These are phyloP conservation scores for Phytopythium sindhum DNA, from an alignment of 352 stramenopile genomes.

Conservation along the genomic window DNA sequence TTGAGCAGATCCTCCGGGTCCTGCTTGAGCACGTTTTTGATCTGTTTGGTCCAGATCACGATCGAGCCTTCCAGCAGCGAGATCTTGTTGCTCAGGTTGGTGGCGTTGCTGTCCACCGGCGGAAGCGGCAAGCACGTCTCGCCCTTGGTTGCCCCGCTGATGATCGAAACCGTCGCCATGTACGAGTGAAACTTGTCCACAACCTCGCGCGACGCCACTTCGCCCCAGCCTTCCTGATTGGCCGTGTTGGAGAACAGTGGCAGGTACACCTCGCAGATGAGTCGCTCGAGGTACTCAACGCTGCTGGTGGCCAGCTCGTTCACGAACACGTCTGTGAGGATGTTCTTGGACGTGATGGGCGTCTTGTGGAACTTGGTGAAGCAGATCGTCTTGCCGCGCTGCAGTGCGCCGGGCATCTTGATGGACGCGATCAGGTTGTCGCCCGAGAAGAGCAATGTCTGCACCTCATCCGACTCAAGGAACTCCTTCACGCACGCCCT, in stretches of 20 bases:
- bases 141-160: slow-evolving; percentile 96
- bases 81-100: slow-evolving; percentile 90
- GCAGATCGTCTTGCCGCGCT: slow-evolving; percentile 87
- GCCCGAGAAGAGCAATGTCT: slow-evolving; percentile 87
- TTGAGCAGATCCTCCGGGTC: slow-evolving; percentile 96
- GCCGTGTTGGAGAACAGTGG: slow-evolving; percentile 94
- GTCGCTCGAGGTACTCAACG: slow-evolving; percentile 94
- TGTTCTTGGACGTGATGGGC: slow-evolving; percentile 75
- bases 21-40: slow-evolving; percentile 98
- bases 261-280: slow-evolving; percentile 94
- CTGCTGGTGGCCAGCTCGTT: slow-evolving; percentile 86
- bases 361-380: slow-evolving; percentile 91
- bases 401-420: slow-evolving; percentile 86
- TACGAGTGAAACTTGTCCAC: slow-evolving; percentile 98
- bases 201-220: slow-evolving; percentile 95
- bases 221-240: slow-evolving; percentile 95
- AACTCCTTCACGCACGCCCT: slow-evolving; percentile 85
- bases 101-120: slow-evolving; percentile 82
- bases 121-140: slow-evolving; percentile 96
- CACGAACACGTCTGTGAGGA: slow-evolving; percentile 85
- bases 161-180: slow-evolving; percentile 94
- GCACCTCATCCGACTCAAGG: slow-evolving; percentile 81
- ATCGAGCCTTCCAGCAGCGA: slow-evolving; percentile 97
- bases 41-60: slow-evolving; percentile 99
- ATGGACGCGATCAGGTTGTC: slow-evolving; percentile 82